Evolutionary conservation across 73 alveolate species (phyloP), one percentile per base, ranked within the genome.

Genomic region (Diophrys sp.): DNA sequence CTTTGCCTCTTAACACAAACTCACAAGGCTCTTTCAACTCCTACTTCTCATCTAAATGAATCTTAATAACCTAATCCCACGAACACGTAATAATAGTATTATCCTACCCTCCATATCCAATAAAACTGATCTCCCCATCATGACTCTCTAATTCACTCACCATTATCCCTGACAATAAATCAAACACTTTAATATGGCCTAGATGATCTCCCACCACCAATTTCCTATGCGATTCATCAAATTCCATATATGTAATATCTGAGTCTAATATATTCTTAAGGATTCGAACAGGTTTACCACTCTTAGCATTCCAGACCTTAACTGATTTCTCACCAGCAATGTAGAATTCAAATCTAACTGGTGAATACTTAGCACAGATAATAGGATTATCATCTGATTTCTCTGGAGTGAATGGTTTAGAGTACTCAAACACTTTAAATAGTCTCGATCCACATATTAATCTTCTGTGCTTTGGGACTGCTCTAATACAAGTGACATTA

Each of bases 321-420:
- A 89, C 74, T 0, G 91, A 82, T 18, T 67, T 57, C 71, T 89
- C 90, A 2, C 96, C 96, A 0, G 96, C 96, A 1, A 89, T 89
- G 56, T 84, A 89, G 74, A 89, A 71, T 67, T 89, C 93, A 25
- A 89, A 81, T 56, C 91, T 70, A 5, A 78, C 70, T 27, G 90
- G 92, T 0, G 90, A 77, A 67, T 71, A 89, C 56, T 71, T 71
- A 14, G 96, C 96, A 68, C 96, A 89, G 53, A 84, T 70, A 29
- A 89, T 89, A 0, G 96, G 93, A 55, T 78, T 71, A 56, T 89
- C 96, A 72, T 89, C 96, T 23, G 93, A 84, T 53, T 62, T 62
- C 33, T 89, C 96, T 33, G 96, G 96, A 2, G 89, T 75, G 75
- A 89, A 89, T 23, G 96, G 91, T 54, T 89, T 89, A 66, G 86